Evolutionary conservation across 1,284 basidiomycete genomes (phyloP).

Genomic region (Mycosarcoma mackinlayi): DNA sequence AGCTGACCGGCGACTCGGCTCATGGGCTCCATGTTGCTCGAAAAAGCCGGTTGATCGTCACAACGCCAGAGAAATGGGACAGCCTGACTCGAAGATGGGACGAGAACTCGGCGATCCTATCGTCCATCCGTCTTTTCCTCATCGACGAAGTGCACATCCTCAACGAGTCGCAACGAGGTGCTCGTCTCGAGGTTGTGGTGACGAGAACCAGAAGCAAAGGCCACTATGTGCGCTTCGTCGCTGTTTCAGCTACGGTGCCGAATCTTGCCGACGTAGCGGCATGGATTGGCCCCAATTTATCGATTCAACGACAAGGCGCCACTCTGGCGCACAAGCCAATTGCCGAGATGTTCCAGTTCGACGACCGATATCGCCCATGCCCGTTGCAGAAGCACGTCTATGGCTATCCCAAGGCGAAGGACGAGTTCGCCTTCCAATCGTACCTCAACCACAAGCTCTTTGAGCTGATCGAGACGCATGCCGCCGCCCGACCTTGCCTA

Average conservation of each 20-base stretch:
- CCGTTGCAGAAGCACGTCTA: slow-evolving; percentile 60
- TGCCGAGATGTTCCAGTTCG: slow-evolving; percentile 52
- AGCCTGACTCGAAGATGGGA: slow-evolving; percentile 56
- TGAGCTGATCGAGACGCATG: slow-evolving; percentile 48
- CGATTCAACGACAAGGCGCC: not conserved
- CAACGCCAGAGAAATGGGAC: slow-evolving; percentile 73
- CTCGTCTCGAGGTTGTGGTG: slow-evolving; percentile 85
- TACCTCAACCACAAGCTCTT: slow-evolving; percentile 84
- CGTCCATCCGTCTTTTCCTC: slow-evolving; percentile 70
- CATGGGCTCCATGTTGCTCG: slow-evolving; percentile 40
- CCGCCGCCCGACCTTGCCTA: slow-evolving; percentile 45
- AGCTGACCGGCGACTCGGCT: slow-evolving; percentile 75
- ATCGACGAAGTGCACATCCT: slow-evolving; percentile 96
- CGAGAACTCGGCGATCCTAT: slow-evolving; percentile 52
- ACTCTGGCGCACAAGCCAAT: not conserved
- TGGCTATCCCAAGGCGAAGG: slow-evolving; percentile 72
- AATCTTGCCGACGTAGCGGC: slow-evolving; percentile 88
- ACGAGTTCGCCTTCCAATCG: slow-evolving; percentile 82
- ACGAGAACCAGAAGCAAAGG: slow-evolving; percentile 82
- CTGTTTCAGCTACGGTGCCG: slow-evolving; percentile 92
- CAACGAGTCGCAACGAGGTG: slow-evolving; percentile 74
- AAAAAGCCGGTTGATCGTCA: slow-evolving; percentile 69
- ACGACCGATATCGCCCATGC: slow-evolving; percentile 58
- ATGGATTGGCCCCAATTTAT: slow-evolving; percentile 77
- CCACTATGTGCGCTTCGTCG: slow-evolving; percentile 80